phyloP scores from a whole-genome alignment of 176 grass and related monocot genomes.

The Aegilops speltoides region DNA sequence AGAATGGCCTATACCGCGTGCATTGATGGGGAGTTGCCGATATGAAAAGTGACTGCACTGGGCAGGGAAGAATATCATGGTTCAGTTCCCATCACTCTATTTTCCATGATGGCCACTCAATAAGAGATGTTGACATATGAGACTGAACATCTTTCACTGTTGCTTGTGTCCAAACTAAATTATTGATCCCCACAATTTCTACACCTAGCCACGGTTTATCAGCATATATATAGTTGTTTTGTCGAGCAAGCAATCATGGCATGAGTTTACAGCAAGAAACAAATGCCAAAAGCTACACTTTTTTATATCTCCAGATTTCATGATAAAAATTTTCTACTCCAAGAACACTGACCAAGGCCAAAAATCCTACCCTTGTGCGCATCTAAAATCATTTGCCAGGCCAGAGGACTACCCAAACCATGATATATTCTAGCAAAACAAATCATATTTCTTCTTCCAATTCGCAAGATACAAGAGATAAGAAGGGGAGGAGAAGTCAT shows the following conservation, averaged over 20 bases:
- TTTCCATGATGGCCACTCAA: background rate
- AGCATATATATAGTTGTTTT: background rate
- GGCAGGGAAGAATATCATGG: background rate
- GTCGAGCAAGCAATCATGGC: background rate
- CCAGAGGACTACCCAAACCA: background rate
- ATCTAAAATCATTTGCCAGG: background rate
- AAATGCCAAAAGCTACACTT: background rate
- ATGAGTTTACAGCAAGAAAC: background rate
- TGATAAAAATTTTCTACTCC: background rate
- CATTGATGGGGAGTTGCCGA: background rate
- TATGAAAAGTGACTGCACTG: background rate
- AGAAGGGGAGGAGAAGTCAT: background rate
- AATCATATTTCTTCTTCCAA: no score
- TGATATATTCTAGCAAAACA: no score
- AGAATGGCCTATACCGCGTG: background rate
- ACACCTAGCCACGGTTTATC: background rate
- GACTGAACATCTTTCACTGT: background rate
- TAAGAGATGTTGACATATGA: background rate
- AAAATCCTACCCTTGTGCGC: no score
- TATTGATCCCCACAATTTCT: background rate
- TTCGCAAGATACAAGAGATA: background rate
- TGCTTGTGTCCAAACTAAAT: background rate
- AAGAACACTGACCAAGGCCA: background rate
- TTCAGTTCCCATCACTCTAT: background rate
- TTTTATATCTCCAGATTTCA: background rate